phyloP scores from a whole-genome alignment of 768 basidiomycete species.

The Tylopilus rubrobrunneus region DNA sequence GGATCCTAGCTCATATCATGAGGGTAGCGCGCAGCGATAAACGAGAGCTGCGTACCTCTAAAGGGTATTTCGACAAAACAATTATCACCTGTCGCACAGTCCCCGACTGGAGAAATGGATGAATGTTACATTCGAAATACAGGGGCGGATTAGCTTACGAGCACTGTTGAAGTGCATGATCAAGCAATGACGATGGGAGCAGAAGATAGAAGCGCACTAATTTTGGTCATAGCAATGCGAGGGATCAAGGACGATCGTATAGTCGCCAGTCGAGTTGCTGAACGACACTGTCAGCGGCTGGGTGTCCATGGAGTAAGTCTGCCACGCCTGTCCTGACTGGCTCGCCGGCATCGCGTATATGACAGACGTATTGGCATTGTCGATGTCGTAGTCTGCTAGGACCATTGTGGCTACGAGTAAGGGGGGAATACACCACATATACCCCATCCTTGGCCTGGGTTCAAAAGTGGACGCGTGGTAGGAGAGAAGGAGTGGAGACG shows the following conservation, averaged over 20 bases:
- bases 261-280: slow-evolving; percentile 19
- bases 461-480: neutral
- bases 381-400: slow-evolving; percentile 20
- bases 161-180: slow-evolving; percentile 8
- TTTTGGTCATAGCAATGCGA: slow-evolving; percentile 22
- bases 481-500: neutral
- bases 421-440: neutral
- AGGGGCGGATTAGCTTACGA: slow-evolving; percentile 8
- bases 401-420: slow-evolving; percentile 15
- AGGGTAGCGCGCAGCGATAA: neutral
- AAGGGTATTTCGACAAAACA: slow-evolving; percentile 22
- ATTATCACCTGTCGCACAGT: slow-evolving; percentile 11
- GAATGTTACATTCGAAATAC: neutral
- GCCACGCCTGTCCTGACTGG: slow-evolving; percentile 10
- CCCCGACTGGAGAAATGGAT: slow-evolving; percentile 6
- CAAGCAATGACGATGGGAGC: neutral
- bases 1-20: slow-evolving; percentile 13
- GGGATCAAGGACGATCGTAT: slow-evolving; percentile 13
- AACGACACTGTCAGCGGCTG: slow-evolving; percentile 2
- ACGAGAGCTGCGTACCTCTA: slow-evolving; percentile 7
- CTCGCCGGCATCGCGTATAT: slow-evolving; percentile 14
- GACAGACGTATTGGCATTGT: slow-evolving; percentile 24
- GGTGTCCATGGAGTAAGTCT: slow-evolving; percentile 1
- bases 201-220: slow-evolving; percentile 16
- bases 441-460: slow-evolving; percentile 1